Conservation (phyloP, 1,284 basidiomycete genomes). For the Ceratobasidium papillatum region DNA sequence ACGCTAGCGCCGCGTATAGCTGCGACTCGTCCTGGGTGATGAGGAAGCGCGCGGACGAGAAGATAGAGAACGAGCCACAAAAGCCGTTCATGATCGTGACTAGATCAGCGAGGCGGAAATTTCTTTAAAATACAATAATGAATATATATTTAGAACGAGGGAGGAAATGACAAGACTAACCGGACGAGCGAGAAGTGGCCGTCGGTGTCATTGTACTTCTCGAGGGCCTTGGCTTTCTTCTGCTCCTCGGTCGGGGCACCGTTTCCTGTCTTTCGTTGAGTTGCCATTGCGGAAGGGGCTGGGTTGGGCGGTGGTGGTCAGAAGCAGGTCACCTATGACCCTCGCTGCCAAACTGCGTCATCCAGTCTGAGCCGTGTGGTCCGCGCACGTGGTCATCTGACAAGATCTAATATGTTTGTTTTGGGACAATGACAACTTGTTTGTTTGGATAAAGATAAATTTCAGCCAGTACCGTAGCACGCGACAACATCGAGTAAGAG, state of each 20-base stretch:
- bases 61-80: constrained; percentile 95
- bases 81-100: constrained; percentile 99
- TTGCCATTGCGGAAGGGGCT: constrained; percentile 26
- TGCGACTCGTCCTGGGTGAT: constrained; percentile 81
- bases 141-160: neutral
- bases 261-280: constrained; percentile 11
- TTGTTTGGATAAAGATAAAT: no score
- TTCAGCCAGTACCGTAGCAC: no score
- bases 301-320: constrained; percentile 1
- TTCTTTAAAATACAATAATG: constrained; percentile 63
- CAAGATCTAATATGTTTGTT: neutral
- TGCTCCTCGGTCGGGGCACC: constrained; percentile 44
- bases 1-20: constrained; percentile 85
- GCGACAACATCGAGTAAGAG: no score
- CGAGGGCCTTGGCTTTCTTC: constrained; percentile 65
- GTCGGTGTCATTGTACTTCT: constrained; percentile 86
- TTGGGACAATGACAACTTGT: neutral
- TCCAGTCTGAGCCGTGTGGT: constrained; percentile 1
- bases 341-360: constrained; percentile 30
- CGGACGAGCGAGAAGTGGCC: constrained; percentile 96
- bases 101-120: constrained; percentile 96
- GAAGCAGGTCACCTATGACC: neutral
- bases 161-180: constrained; percentile 59
- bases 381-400: constrained; percentile 1
- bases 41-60: constrained; percentile 90